Evolutionary conservation across 2,329 filamentous ascomycete genomes (phyloP), one percentile per base, ranked within the genome.

Genomic region (Aspergillus neotritici): DNA sequence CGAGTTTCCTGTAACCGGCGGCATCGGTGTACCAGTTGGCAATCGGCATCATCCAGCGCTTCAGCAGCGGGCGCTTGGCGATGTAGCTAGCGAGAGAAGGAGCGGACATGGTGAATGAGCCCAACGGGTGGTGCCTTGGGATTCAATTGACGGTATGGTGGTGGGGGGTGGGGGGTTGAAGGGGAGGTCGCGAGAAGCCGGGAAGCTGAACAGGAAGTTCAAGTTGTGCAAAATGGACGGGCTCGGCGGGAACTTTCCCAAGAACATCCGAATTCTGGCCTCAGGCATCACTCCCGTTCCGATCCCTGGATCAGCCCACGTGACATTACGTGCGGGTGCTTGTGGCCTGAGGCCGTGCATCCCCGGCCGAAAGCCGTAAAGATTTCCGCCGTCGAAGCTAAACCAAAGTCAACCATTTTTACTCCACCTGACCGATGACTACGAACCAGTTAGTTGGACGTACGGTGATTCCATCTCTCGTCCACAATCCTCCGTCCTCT

Each of bases 1-100:
- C 91, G 64, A 96, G 78, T 80, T 91, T 82, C 73, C 89, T 85
- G 80, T 96, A 95, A 67, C 91, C 91, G 60, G 90, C 79, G 61
- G 88, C 85, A 67, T 91, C 84, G 72, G 74, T 73, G 76, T 97
- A 97, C 88, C 88, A 95, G 64, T 82, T 79, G 70, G 90, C 80
- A 54, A 95, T 66, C 55, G 93, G 93, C 75, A 75, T 80, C 70
- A 97, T 73, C 73, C 85, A 77, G 60, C 77, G 83, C 70, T 76
- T 74, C 65, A 97, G 81, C 87, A 87, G 95, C 57, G 91, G 90
- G 63, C 89, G 83, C 77, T 85, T 85, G 66, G 82, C 66, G 65
- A 96, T 80, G 66, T 82, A 90, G 59, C 80, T 85, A 62, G 85
- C 80, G 70, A 88, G 78, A 63, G 76, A 84, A 53, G 80, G 80